A percentile compares a stretch with the other conserved stretches of the same genome.
phyloP scores from a whole-genome alignment of 2,329 filamentous ascomycete genomes.

The Malbranchea zuffiana region DNA sequence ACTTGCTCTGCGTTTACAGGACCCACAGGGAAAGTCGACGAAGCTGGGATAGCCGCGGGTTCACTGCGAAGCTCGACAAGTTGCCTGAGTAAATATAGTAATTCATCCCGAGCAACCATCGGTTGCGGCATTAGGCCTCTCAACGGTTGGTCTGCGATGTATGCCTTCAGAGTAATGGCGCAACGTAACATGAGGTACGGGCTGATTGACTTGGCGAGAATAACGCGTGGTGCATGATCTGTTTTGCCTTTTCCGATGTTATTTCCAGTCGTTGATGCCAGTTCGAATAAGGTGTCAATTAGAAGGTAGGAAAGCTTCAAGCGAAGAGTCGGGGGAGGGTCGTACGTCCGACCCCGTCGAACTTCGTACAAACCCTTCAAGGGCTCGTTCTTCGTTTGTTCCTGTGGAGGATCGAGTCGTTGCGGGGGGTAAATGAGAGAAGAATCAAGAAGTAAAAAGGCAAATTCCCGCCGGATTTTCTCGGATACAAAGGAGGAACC shows the following conservation, averaged over 20 bases:
- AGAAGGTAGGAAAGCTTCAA: conserved; percentile 68
- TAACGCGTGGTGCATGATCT: conserved; percentile 36
- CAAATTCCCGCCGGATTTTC: conserved; percentile 56
- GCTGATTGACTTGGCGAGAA: conserved; percentile 63
- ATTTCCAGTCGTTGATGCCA: conserved; percentile 44
- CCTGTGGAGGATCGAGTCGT: conserved; percentile 46
- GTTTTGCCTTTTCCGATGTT: conserved; percentile 3
- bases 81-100: conserved; percentile 58
- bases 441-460: conserved; percentile 64
- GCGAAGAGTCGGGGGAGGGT: conserved; percentile 53
- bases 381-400: conserved; percentile 37
- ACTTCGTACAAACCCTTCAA: conserved; percentile 53
- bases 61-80: conserved; percentile 60
- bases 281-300: conserved; percentile 64
- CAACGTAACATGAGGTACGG: conserved; percentile 75
- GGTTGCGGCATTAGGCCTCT: conserved; percentile 84
- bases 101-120: conserved; percentile 64
- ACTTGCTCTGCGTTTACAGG: conserved; percentile 18
- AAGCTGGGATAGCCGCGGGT: conserved; percentile 54
- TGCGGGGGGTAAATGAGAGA: conserved; percentile 70
- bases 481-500: conserved; percentile 57
- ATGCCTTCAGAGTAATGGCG: conserved; percentile 68
- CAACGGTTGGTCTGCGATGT: conserved; percentile 83
- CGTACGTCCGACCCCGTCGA: conserved; percentile 61
- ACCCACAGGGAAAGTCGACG: conserved; percentile 13